A percentile compares a stretch with the other conserved stretches of the same genome.
phyloP scores from a whole-genome alignment of 1,284 basidiomycete species.

The Cryptococcus maquisensis region DNA sequence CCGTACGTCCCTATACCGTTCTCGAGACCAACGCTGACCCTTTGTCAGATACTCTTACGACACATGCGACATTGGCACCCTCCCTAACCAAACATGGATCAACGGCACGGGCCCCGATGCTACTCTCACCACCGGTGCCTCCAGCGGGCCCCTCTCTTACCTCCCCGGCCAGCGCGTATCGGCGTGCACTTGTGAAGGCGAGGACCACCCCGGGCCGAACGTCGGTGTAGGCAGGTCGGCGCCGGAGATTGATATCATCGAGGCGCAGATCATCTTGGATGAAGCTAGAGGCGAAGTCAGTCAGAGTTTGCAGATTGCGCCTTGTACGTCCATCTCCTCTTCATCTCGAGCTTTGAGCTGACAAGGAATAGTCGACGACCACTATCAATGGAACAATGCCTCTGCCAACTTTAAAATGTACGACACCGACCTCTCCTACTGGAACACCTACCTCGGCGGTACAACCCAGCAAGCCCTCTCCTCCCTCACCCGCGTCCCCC shows the following conservation, averaged over 20 bases:
- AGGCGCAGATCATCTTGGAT: slow-evolving; percentile 51
- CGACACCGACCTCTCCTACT: slow-evolving; percentile 54
- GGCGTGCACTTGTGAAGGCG: slow-evolving; percentile 53
- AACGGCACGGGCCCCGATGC: slow-evolving; percentile 43
- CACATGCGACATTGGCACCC: slow-evolving; percentile 37
- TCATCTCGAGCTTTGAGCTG: no score
- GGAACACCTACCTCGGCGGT: slow-evolving; percentile 71
- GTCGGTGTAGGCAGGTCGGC: slow-evolving; percentile 55
- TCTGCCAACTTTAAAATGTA: slow-evolving; percentile 40
- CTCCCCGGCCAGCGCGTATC: slow-evolving; percentile 54
- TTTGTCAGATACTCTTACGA: slow-evolving; percentile 38
- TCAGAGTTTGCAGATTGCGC: slow-evolving; percentile 29
- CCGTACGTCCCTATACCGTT: slow-evolving; percentile 45
- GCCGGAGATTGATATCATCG: slow-evolving; percentile 65
- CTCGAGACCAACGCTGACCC: not conserved
- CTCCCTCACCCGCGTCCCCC: slow-evolving; percentile 54
- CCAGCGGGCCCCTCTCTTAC: slow-evolving; percentile 36
- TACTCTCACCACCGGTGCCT: slow-evolving; percentile 38
- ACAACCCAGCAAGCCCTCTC: slow-evolving; percentile 72
- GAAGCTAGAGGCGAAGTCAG: slow-evolving; percentile 16
- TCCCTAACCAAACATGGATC: slow-evolving; percentile 45
- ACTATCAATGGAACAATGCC: slow-evolving; percentile 59
- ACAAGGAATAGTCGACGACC: slow-evolving; percentile 52
- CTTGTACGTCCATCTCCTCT: slow-evolving; percentile 21
- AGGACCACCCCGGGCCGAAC: slow-evolving; percentile 62